Evolutionary conservation across 2,329 filamentous ascomycete genomes (phyloP).

Genomic region (Cladosporium halotolerans): DNA sequence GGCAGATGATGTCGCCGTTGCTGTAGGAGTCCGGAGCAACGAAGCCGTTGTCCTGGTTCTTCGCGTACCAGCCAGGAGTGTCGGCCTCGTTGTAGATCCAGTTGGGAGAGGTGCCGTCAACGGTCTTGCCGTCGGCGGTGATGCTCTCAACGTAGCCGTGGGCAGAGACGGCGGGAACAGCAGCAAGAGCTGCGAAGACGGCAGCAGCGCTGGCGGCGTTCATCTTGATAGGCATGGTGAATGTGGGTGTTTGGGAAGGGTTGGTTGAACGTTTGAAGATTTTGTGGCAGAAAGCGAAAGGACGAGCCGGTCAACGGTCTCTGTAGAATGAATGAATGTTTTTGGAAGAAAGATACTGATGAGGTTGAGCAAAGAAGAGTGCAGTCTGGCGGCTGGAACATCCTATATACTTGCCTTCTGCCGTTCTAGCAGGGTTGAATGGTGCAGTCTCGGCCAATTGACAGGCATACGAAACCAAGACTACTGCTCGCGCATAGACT

Average conservation of each 20-base stretch:
- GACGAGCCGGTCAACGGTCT: conserved; percentile 19
- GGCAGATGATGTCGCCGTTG: conserved; percentile 32
- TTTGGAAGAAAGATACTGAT: background rate
- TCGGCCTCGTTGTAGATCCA: conserved; percentile 9
- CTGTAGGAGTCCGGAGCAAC: conserved; percentile 21
- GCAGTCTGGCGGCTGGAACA: background rate
- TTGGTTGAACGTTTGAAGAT: background rate
- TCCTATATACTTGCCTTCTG: conserved; percentile 4
- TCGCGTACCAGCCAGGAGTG: conserved; percentile 13
- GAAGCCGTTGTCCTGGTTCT: conserved; percentile 34
- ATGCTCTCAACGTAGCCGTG: conserved; percentile 38
- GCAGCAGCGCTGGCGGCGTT: conserved; percentile 13
- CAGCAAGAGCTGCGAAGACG: conserved; percentile 14
- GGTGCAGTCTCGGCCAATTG: background rate
- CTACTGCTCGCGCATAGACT: background rate
- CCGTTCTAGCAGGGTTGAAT: background rate
- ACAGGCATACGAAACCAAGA: conserved; percentile 3
- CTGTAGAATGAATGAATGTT: conserved; percentile 7
- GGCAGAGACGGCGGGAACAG: conserved; percentile 31
- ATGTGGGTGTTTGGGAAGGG: background rate
- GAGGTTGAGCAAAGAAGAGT: background rate
- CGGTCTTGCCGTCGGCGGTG: conserved; percentile 8
- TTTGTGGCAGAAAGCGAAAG: conserved; percentile 10
- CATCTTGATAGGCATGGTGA: conserved; percentile 12
- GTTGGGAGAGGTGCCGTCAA: conserved; percentile 5